Evolutionary conservation across 768 basidiomycete species (phyloP), one percentile per base, ranked within the genome.

Genomic region (Trametes maxima): DNA sequence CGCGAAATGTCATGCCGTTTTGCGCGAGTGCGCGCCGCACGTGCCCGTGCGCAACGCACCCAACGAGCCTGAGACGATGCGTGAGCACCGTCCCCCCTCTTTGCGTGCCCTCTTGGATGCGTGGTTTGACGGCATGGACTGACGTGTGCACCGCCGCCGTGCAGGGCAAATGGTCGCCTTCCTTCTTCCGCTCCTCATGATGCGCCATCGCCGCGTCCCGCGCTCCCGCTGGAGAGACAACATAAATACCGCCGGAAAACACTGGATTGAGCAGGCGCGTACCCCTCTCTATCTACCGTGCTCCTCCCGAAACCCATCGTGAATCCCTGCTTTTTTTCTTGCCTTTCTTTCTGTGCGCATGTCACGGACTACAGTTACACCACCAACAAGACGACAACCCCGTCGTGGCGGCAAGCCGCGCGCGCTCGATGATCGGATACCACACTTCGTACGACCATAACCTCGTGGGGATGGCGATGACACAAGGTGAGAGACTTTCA

Each of bases 391-490:
- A 79, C 22, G 84, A 88, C 63, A 81, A 82, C 65, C 82, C 87
- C 77, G 78, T 70, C 36, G 67, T 84, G 1, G 83, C 86, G 42
- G 85, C 86, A 65, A 83, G 84, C 68, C 85, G 84, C 52, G 77
- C 86, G 17, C 83, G 85, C 22, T 88, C 89, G 0, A 88, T 87
- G 83, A 92, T 92, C 59, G 90, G 90, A 7, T 92, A 92, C 66
- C 88, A 90, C 60, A 82, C 90, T 47, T 79, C 85, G 1, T 85
- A 80, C 65, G 84, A 87, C 61, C 82, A 82, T 59, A 88, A 87
- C 11, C 71, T 92, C 10, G 85, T 90, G 55, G 89, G 87, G n/a
- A 91, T 92, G 88, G 85, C 87, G 40, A 90, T 94, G 83, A 89
- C 89, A 1, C 90, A 93, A 66, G 92, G 28, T 33, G 28, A 33